Conservation (phyloP, 148 eudicot genomes). For the Chenopodium suecicum region DNA sequence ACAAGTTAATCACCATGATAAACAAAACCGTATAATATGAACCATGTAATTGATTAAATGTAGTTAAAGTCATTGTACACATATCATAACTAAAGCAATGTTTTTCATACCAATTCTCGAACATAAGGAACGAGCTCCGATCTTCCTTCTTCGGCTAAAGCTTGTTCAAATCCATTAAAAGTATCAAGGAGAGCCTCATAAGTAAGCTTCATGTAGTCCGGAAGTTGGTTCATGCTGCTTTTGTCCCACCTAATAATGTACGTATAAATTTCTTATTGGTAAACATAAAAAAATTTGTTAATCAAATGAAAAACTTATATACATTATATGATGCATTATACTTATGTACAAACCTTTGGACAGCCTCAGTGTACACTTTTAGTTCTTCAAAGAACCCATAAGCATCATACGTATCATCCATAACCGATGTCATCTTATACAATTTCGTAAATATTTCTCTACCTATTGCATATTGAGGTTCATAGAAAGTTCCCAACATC, state of each 20-base stretch:
- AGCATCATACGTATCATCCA: constrained; percentile 51
- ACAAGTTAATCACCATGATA: no score
- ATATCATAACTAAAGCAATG: background rate
- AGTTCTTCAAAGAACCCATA: constrained; percentile 48
- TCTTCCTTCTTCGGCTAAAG: constrained; percentile 34
- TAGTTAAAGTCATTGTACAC: background rate
- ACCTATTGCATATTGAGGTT: constrained; percentile 37
- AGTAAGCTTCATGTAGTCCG: constrained; percentile 40
- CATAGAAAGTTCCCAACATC: constrained; percentile 32
- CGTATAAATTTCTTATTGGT: no score
- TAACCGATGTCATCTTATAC: constrained; percentile 26
- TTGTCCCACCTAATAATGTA: constrained; percentile 43
- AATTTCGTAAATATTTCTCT: constrained; percentile 30
- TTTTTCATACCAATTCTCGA: constrained; percentile 33
- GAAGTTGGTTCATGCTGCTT: constrained; percentile 33
- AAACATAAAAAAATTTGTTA: no score
- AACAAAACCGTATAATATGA: background rate
- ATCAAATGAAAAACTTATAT: no score
- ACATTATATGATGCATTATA: no score
- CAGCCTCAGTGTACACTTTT: constrained; percentile 27
- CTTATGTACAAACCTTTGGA: constrained; percentile 26
- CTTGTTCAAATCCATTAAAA: constrained; percentile 27
- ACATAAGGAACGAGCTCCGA: constrained; percentile 27
- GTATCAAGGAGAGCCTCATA: constrained; percentile 35
- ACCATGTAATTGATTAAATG: background rate